Percentiles rank a stretch among this genome's conserved stretches.
Evolutionary conservation across 805 yeast species (phyloP).

Genomic region (Wickerhamomyces sydowiorum): DNA sequence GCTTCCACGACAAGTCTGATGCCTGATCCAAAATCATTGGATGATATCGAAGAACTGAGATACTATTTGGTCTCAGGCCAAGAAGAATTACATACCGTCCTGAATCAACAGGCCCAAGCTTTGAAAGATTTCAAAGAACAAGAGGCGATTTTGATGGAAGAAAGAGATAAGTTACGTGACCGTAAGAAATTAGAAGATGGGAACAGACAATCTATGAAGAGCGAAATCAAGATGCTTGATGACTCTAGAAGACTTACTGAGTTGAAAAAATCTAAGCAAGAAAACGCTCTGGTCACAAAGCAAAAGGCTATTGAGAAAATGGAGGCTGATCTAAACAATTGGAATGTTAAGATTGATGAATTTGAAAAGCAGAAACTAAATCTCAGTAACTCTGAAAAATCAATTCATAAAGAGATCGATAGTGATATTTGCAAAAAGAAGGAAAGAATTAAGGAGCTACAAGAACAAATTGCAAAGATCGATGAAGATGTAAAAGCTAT

Average conservation of each 20-base stretch:
- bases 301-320: conserved; percentile 26
- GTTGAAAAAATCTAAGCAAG: conserved; percentile 28
- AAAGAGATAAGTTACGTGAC: conserved; percentile 31
- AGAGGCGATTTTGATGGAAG: conserved; percentile 26
- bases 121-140: conserved; percentile 34
- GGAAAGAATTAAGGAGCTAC: conserved; percentile 4
- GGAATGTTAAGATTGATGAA: conserved; percentile 26
- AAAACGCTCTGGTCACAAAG: conserved; percentile 23
- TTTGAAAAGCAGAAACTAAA: conserved; percentile 13
- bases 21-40: conserved; percentile 20
- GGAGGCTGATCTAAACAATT: conserved; percentile 27
- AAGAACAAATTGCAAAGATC: conserved; percentile 5
- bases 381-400: conserved; percentile 12
- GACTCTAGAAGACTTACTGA: conserved; percentile 33
- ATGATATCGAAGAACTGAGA: conserved; percentile 38
- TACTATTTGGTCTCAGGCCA: conserved; percentile 35
- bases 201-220: conserved; percentile 32
- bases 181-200: conserved; percentile 36
- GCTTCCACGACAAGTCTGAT: conserved; percentile 6
- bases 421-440: conserved; percentile 11
- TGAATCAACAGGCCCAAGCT: conserved; percentile 27
- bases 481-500: conserved; percentile 14
- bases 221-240: conserved; percentile 36
- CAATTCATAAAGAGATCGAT: conserved; percentile 13
- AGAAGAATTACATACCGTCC: conserved; percentile 32